Evolutionary conservation across 2,329 filamentous ascomycete genomes (phyloP).

Genomic region (Colletotrichum theobromicola): DNA sequence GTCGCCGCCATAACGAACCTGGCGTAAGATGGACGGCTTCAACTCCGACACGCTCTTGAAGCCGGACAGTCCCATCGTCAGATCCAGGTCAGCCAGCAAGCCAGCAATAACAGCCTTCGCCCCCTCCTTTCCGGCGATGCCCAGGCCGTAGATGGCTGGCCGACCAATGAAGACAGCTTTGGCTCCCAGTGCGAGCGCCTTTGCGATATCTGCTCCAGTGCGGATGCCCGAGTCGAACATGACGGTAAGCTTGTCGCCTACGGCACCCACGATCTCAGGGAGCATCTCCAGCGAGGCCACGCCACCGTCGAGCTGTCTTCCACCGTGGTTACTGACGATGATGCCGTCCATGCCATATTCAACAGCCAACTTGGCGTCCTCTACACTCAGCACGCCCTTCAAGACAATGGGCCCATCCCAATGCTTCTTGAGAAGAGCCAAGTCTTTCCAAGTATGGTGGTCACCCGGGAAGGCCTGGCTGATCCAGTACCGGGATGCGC

Average conservation of each 20-base stretch:
- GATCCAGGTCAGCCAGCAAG: conserved; percentile 57
- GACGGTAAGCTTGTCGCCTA: conserved; percentile 62
- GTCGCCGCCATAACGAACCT: conserved; percentile 36
- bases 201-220: conserved; percentile 65
- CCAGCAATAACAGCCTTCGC: conserved; percentile 56
- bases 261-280: conserved; percentile 62
- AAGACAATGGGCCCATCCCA: conserved; percentile 66
- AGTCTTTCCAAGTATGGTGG: conserved; percentile 65
- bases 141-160: conserved; percentile 40
- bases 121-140: conserved; percentile 58
- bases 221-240: conserved; percentile 67
- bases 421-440: conserved; percentile 60
- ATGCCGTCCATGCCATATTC: conserved; percentile 63
- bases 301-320: conserved; percentile 51
- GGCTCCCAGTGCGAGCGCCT: conserved; percentile 62
- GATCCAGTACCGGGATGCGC: conserved; percentile 60
- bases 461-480: conserved; percentile 55
- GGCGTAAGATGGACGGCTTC: conserved; percentile 36
- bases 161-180: conserved; percentile 64
- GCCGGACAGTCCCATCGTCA: conserved; percentile 60
- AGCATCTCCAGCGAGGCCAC: conserved; percentile 61
- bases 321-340: conserved; percentile 66
- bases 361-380: conserved; percentile 46
- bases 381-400: conserved; percentile 36
- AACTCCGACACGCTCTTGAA: conserved; percentile 47